A percentile compares a stretch with the other conserved stretches of the same genome.
Conservation (phyloP, 2,329 filamentous ascomycete genomes). For the Monascus ruber region DNA sequence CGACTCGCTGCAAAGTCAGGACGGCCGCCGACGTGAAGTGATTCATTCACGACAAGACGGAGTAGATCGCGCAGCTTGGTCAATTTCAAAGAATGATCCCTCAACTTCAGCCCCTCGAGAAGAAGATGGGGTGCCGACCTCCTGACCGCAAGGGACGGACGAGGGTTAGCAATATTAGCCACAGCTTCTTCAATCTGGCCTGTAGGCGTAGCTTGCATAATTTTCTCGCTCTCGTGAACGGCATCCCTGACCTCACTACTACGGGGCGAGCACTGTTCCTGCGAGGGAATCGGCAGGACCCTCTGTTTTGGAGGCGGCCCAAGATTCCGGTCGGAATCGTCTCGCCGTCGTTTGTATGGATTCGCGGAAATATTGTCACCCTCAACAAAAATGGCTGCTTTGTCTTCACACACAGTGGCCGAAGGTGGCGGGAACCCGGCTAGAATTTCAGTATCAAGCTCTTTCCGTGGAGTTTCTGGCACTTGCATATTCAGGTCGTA, state of each 20-base stretch:
- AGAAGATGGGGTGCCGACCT: conserved; percentile 24
- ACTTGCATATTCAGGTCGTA: conserved; percentile 67
- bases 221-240: conserved; percentile 32
- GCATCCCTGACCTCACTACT: conserved; percentile 31
- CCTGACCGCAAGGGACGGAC: conserved; percentile 24
- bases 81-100: conserved; percentile 26
- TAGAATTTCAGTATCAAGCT: conserved; percentile 24
- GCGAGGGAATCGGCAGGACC: conserved; percentile 18
- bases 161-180: conserved; percentile 25
- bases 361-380: conserved; percentile 33
- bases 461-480: conserved; percentile 48
- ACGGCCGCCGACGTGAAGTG: conserved; percentile 36
- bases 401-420: conserved; percentile 18
- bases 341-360: conserved; percentile 35
- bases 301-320: conserved; percentile 26
- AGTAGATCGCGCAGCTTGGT: conserved; percentile 36
- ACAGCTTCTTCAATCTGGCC: conserved; percentile 29
- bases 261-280: conserved; percentile 25
- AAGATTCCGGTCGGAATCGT: conserved; percentile 26
- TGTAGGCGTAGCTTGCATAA: conserved; percentile 24
- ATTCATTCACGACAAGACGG: conserved; percentile 37
- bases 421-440: conserved; percentile 13
- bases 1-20: conserved; percentile 37
- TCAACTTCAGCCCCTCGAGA: conserved; percentile 24
- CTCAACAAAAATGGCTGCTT: conserved; percentile 31